phyloP scores from a whole-genome alignment of 2,329 filamentous ascomycete genomes.

The Cordyceps tenuipes region DNA sequence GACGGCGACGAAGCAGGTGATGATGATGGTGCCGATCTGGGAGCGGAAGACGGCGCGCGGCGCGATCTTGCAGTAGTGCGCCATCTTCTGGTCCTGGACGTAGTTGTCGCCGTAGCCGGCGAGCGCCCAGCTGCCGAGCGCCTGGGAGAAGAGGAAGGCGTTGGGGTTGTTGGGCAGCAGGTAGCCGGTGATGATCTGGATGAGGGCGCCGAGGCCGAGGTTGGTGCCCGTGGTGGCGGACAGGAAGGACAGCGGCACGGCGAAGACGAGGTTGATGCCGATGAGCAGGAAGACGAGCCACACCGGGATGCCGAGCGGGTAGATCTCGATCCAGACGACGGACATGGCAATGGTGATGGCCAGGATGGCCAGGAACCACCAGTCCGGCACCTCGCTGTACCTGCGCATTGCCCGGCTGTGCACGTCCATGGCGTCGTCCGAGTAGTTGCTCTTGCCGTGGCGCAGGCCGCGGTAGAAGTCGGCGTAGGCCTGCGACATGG shows the following conservation, averaged over 20 bases:
- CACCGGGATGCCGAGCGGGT: conserved; percentile 18
- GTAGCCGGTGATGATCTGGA: conserved; percentile 31
- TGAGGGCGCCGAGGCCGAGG: conserved; percentile 31
- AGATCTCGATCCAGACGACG: conserved; percentile 20
- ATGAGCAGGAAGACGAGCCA: conserved; percentile 21
- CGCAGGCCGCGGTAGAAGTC: conserved; percentile 32
- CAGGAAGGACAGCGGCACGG: conserved; percentile 34
- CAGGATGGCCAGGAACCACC: conserved; percentile 37
- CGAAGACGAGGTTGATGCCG: conserved; percentile 30
- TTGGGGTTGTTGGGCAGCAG: conserved; percentile 16
- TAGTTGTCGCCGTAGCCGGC: conserved; percentile 33
- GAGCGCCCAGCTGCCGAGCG: conserved; percentile 12
- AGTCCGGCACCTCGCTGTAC: conserved; percentile 37
- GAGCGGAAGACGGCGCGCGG: conserved; percentile 38
- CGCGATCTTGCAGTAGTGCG: conserved; percentile 42
- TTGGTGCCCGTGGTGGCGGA: conserved; percentile 38
- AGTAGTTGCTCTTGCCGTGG: conserved; percentile 31
- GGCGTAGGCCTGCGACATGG: conserved; percentile 28
- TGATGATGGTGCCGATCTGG: conserved; percentile 37
- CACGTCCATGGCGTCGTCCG: conserved; percentile 31
- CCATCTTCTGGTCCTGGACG: conserved; percentile 42
- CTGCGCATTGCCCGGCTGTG: conserved; percentile 32
- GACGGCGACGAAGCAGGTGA: conserved; percentile 38
- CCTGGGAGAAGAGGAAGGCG: conserved; percentile 15
- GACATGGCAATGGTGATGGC: conserved; percentile 22